Percentiles rank a stretch among this genome's conserved stretches.
These are phyloP conservation scores for Amanita phalloides DNA, from an alignment of 768 basidiomycete species.

Conservation along the genomic window DNA sequence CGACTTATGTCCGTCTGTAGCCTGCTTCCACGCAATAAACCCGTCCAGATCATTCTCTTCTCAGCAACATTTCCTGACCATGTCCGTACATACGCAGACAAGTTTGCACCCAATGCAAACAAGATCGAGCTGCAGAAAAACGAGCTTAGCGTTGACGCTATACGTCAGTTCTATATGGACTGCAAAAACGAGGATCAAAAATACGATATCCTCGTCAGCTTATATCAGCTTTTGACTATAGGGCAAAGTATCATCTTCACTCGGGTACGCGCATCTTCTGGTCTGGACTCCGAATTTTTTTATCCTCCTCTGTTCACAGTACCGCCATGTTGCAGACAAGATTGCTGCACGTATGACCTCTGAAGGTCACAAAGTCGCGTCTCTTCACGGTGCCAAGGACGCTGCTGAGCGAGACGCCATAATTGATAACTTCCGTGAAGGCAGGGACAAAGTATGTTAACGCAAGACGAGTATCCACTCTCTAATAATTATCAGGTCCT, in stretches of 20 bases:
- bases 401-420: conserved; percentile 81
- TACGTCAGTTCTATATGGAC: conserved; percentile 97
- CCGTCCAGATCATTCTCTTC: conserved; percentile 86
- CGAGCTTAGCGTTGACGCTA: conserved; percentile 88
- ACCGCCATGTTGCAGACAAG: conserved; percentile 85
- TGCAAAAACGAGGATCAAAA: conserved; percentile 86
- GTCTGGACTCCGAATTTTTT: conserved; percentile 1
- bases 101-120: conserved; percentile 91
- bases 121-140: conserved; percentile 93
- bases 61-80: conserved; percentile 97
- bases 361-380: conserved; percentile 94
- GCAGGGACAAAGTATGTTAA: conserved; percentile 73
- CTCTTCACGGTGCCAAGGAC: conserved; percentile 91
- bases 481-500: conserved; percentile 32
- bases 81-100: conserved; percentile 83
- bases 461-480: background rate
- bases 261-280: conserved; percentile 41
- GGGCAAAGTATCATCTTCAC: conserved; percentile 99
- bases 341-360: conserved; percentile 84
- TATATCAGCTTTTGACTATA: conserved; percentile 87
- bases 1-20: conserved; percentile 20
- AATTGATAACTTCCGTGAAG: conserved; percentile 93
- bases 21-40: conserved; percentile 40
- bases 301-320: conserved; percentile 29
- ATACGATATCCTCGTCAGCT: conserved; percentile 86